Conservation (phyloP, 169 alveolate species). For the Babesia microti region DNA sequence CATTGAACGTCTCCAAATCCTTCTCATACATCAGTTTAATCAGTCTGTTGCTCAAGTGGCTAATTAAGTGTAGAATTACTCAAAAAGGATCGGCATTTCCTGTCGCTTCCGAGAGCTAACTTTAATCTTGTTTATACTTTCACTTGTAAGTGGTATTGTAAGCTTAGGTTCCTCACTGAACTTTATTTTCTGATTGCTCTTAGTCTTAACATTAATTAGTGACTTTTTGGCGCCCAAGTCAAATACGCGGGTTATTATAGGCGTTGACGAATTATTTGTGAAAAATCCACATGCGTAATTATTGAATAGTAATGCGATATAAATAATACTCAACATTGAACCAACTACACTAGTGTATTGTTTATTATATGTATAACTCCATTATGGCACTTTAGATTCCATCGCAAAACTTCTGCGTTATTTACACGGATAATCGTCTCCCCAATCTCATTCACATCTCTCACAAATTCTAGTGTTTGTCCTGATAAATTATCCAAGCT, state of each 20-base stretch:
- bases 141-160: no score
- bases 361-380: conserved; percentile 61
- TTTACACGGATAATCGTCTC: conserved; percentile 42
- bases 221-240: not conserved
- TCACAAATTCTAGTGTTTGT: no score
- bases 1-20: conserved; percentile 17
- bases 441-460: conserved; percentile 39
- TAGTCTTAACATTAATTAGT: no score
- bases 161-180: no score
- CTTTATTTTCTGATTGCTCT: no score
- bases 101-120: no score
- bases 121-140: no score
- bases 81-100: no score
- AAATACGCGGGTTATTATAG: conserved; percentile 1
- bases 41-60: conserved; percentile 21
- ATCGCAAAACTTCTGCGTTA: conserved; percentile 49
- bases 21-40: conserved; percentile 31
- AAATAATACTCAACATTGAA: not conserved
- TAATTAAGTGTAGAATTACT: not conserved
- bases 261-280: not conserved
- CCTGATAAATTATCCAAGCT: no score
- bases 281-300: no score
- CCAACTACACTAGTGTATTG: conserved; percentile 34
- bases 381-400: conserved; percentile 61
- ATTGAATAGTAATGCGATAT: not conserved